A percentile compares a stretch with the other conserved stretches of the same genome.
These are phyloP conservation scores for Adenanthera pavonina DNA, from an alignment of 306 rosid species.

Conservation along the genomic window DNA sequence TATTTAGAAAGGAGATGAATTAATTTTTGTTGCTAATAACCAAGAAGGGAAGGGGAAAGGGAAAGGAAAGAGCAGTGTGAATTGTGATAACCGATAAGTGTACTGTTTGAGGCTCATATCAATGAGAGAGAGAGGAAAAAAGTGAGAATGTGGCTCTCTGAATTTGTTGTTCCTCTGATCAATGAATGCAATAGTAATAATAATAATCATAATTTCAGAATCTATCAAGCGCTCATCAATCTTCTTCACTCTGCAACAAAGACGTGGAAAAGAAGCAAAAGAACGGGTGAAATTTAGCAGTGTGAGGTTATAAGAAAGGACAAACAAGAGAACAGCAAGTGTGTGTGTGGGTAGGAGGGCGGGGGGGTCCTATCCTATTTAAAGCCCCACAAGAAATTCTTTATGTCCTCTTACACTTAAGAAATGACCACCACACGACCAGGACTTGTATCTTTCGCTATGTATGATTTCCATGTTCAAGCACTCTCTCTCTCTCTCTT, in stretches of 20 bases:
- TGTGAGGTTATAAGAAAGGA: constrained; percentile 51
- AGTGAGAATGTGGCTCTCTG: constrained; percentile 56
- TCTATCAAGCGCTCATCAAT: constrained; percentile 72
- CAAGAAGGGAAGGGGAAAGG: constrained; percentile 20
- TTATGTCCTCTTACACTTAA: constrained; percentile 46
- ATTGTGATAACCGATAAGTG: not conserved
- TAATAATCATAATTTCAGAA: constrained; percentile 55
- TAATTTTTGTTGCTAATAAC: constrained; percentile 18
- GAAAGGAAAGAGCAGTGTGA: constrained; percentile 1
- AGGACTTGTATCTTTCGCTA: constrained; percentile 44
- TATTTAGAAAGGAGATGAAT: too few species aligned
- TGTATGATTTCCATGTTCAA: constrained; percentile 37
- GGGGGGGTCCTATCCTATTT: constrained; percentile 50
- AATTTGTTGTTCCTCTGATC: constrained; percentile 39
- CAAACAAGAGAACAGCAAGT: constrained; percentile 52
- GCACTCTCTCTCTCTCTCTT: constrained; percentile 6
- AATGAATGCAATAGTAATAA: constrained; percentile 44
- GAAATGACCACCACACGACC: constrained; percentile 44
- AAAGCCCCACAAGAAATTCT: constrained; percentile 58
- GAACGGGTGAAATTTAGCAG: constrained; percentile 60
- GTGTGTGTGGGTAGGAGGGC: not conserved
- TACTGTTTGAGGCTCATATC: constrained; percentile 42
- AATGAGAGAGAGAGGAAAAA: constrained; percentile 25
- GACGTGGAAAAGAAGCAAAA: constrained; percentile 81
- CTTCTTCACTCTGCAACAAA: constrained; percentile 56